These are phyloP conservation scores for Populus tomentosa DNA, from an alignment of 441 rosid genomes.

Conservation along the genomic window DNA sequence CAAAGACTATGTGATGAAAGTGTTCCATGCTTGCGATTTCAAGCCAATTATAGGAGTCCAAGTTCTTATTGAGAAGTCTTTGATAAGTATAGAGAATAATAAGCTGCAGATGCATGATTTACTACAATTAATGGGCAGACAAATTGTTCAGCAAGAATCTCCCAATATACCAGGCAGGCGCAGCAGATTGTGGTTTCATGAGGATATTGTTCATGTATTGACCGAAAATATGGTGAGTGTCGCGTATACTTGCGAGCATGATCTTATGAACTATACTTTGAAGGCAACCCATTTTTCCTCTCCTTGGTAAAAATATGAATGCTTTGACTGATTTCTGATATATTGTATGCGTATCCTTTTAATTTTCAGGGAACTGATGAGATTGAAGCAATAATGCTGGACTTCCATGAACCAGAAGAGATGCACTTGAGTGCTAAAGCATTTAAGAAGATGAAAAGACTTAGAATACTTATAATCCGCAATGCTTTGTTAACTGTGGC, in stretches of 20 bases:
- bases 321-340: background rate
- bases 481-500: background rate
- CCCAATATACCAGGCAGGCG: slow-evolving; percentile 10
- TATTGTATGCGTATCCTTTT: background rate
- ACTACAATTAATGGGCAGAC: slow-evolving; percentile 19
- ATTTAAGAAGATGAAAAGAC: slow-evolving; percentile 8
- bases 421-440: slow-evolving; percentile 10
- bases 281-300: background rate
- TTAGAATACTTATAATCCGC: slow-evolving; percentile 5
- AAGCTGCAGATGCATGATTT: slow-evolving; percentile 26
- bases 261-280: background rate
- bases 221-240: slow-evolving; percentile 10
- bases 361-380: slow-evolving; percentile 17
- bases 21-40: slow-evolving; percentile 18
- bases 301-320: background rate
- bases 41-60: slow-evolving; percentile 17
- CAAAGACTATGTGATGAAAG: slow-evolving; percentile 15
- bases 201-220: slow-evolving; percentile 17
- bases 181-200: slow-evolving; percentile 22
- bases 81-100: slow-evolving; percentile 14
- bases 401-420: slow-evolving; percentile 9
- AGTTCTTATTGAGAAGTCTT: slow-evolving; percentile 18
- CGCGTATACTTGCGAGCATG: background rate
- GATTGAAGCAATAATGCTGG: slow-evolving; percentile 20
- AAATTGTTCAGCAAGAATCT: slow-evolving; percentile 17